These are phyloP conservation scores for Pythium phragmitis DNA, from an alignment of 352 stramenopile species.

Conservation along the genomic window DNA sequence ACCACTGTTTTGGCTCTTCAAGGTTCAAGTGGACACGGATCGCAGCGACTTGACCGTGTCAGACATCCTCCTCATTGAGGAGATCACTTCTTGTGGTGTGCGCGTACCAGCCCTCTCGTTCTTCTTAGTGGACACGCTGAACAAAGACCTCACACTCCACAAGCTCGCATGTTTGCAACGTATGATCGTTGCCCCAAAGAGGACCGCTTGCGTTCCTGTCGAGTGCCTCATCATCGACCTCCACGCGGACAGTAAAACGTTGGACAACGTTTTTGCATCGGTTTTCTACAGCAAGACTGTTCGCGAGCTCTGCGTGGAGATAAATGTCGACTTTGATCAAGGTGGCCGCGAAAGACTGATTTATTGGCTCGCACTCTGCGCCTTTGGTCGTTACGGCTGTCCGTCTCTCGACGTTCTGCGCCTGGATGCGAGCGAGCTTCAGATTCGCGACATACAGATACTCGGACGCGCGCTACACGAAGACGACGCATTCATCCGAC, in stretches of 20 bases:
- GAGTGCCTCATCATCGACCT: not conserved
- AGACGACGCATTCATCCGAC: not conserved
- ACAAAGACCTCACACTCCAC: not conserved
- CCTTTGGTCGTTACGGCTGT: not conserved
- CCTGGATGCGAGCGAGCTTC: no score
- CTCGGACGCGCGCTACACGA: not conserved
- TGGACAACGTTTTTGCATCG: not conserved
- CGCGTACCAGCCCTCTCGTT: not conserved
- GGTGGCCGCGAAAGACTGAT: not conserved
- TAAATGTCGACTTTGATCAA: not conserved
- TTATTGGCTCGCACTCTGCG: not conserved
- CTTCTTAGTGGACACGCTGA: not conserved
- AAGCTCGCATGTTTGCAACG: not conserved
- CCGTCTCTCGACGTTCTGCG: not conserved
- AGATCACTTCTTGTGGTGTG: not conserved
- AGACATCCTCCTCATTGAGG: not conserved
- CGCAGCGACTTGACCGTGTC: no score
- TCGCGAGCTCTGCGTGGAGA: not conserved
- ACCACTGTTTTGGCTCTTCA: no score
- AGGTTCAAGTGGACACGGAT: no score
- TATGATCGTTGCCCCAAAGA: not conserved
- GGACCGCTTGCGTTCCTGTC: not conserved
- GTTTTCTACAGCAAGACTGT: not conserved
- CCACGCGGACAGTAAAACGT: not conserved
- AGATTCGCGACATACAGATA: no score